These are phyloP conservation scores for Sideroxylon spinosum DNA, from an alignment of 179 eudicot genomes.

Conservation along the genomic window DNA sequence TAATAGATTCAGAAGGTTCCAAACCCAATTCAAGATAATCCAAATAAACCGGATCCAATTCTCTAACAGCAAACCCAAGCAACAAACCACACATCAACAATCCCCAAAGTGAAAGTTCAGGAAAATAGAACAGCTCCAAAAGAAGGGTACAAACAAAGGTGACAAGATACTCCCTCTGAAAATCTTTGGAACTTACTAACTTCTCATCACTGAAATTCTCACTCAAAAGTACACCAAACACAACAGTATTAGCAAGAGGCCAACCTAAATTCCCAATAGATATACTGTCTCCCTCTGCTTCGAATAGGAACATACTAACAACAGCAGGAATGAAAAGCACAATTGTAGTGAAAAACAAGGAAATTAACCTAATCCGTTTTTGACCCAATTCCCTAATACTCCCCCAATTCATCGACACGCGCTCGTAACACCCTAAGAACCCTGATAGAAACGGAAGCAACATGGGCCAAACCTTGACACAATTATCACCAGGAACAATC, in stretches of 20 bases:
- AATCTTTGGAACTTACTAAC: conserved; percentile 47
- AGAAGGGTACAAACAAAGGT: conserved; percentile 72
- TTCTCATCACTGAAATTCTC: conserved; percentile 78
- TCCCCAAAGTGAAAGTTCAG: conserved; percentile 96
- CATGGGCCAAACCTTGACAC: conserved; percentile 85
- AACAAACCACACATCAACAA: conserved; percentile 71
- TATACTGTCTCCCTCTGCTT: conserved; percentile 68
- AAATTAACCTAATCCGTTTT: conserved; percentile 58
- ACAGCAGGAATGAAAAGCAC: conserved; percentile 79
- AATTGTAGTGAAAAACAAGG: conserved; percentile 71
- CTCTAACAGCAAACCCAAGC: conserved; percentile 67
- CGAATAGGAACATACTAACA: conserved; percentile 73
- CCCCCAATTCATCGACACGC: conserved; percentile 57
- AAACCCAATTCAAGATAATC: conserved; percentile 63
- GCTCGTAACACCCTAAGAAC: conserved; percentile 76
- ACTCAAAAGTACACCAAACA: conserved; percentile 89
- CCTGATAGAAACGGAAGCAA: conserved; percentile 86
- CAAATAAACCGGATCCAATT: conserved; percentile 43
- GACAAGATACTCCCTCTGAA: conserved; percentile 73
- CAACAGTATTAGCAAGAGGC: conserved; percentile 84
- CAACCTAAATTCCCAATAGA: conserved; percentile 64
- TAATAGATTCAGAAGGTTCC: conserved; percentile 54
- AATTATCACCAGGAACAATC: conserved; percentile 42
- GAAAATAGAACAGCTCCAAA: conserved; percentile 80
- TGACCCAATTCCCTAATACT: conserved; percentile 57